A percentile compares a stretch with the other conserved stretches of the same genome.
phyloP scores from a whole-genome alignment of 148 eudicot species.

The Chenopodium formosanum region DNA sequence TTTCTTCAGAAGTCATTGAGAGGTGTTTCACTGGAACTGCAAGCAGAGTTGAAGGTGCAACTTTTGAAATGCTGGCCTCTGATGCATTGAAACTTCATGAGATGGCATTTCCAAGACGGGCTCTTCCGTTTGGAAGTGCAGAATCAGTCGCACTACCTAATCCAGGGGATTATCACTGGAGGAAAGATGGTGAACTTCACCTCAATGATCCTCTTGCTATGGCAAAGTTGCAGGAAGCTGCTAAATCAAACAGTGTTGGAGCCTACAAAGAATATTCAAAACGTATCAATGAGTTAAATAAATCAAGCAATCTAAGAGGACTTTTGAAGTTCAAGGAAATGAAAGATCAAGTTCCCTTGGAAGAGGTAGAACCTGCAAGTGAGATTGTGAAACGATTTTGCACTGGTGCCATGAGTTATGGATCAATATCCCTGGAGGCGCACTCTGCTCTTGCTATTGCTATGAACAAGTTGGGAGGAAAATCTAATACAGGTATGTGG shows the following conservation, averaged over 20 bases:
- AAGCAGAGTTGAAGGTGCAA: conserved; percentile 97
- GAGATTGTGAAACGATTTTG: conserved; percentile 97
- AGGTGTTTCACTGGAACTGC: conserved; percentile 93
- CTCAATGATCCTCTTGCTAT: conserved; percentile 95
- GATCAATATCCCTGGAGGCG: conserved; percentile 96
- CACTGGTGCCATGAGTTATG: conserved; percentile 99
- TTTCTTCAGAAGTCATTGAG: conserved; percentile 89
- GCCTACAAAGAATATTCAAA: conserved; percentile 92
- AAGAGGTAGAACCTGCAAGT: conserved; percentile 91
- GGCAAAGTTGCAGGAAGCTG: conserved; percentile 94
- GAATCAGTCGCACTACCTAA: conserved; percentile 92
- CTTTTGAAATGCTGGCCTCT: conserved; percentile 79
- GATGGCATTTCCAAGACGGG: conserved; percentile 75
- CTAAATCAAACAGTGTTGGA: conserved; percentile 81
- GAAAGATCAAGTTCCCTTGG: conserved; percentile 60
- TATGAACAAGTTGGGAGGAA: conserved; percentile 96
- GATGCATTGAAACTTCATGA: conserved; percentile 82
- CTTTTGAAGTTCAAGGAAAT: conserved; percentile 81
- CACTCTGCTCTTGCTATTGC: conserved; percentile 91
- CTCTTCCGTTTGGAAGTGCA: conserved; percentile 79
- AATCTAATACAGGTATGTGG: conserved; percentile 85
- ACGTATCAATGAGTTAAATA: conserved; percentile 81
- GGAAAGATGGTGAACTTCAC: conserved; percentile 94
- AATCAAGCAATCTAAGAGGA: conserved; percentile 84
- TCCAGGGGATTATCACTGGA: conserved; percentile 99